Percentiles rank a stretch among this genome's conserved stretches.
Conservation (phyloP, 306 rosid genomes). For the Sechiopsis laciniata region DNA sequence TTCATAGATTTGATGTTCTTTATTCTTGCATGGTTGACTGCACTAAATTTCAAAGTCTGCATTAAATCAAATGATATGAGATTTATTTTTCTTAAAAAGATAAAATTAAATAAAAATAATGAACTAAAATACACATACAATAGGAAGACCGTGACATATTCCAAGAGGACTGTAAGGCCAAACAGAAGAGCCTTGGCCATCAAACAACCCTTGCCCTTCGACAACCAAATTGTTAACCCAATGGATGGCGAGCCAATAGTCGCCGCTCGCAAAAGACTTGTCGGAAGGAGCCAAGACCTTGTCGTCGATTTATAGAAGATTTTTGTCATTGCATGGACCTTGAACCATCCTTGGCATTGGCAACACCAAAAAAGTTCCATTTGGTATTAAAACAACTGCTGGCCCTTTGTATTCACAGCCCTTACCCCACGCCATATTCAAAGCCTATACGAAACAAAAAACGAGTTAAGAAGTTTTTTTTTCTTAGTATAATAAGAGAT, state of each 20-base stretch:
- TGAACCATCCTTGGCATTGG: slow-evolving; percentile 6
- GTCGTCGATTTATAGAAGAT: not conserved
- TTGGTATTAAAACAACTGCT: slow-evolving; percentile 25
- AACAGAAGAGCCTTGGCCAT: slow-evolving; percentile 34
- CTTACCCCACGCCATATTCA: slow-evolving; percentile 23
- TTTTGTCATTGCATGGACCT: slow-evolving; percentile 29
- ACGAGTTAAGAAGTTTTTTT: too few species aligned
- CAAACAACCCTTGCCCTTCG: slow-evolving; percentile 29
- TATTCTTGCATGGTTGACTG: slow-evolving; percentile 18
- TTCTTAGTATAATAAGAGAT: too few species aligned
- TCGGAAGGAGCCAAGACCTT: not conserved
- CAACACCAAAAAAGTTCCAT: slow-evolving; percentile 20
- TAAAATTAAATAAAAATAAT: not conserved
- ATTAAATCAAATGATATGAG: not conserved
- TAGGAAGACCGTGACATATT: slow-evolving; percentile 22
- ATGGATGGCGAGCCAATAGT: slow-evolving; percentile 32
- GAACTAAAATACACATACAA: slow-evolving; percentile 19
- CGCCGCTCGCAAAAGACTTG: not conserved
- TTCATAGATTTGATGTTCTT: slow-evolving; percentile 18
- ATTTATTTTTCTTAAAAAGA: too few species aligned
- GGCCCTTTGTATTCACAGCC: slow-evolving; percentile 26
- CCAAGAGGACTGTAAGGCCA: slow-evolving; percentile 20
- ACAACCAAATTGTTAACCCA: slow-evolving; percentile 20
- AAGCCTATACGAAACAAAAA: slow-evolving; percentile 10
- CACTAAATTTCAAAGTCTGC: slow-evolving; percentile 29